phyloP scores from a whole-genome alignment of 306 rosid genomes.

The Fagus crenata region DNA sequence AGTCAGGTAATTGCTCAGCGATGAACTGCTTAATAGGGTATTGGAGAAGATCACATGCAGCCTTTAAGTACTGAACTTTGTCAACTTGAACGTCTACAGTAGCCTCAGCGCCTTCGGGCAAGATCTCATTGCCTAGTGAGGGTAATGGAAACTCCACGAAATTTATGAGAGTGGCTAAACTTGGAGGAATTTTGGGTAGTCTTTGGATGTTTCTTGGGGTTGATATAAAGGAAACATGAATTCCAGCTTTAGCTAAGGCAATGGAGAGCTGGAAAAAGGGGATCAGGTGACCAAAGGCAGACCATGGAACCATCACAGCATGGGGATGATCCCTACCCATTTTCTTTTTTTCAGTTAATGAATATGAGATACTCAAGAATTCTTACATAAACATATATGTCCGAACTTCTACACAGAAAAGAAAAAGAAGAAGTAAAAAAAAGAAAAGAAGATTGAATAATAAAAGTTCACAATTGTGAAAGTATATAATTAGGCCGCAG shows the following conservation, averaged over 20 bases:
- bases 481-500: too few species aligned
- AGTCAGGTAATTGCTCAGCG: conserved; percentile 23
- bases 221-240: conserved; percentile 28
- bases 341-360: not conserved
- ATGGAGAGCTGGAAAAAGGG: conserved; percentile 34
- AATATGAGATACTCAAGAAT: too few species aligned
- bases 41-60: conserved; percentile 24
- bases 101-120: conserved; percentile 41
- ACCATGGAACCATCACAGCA: conserved; percentile 35
- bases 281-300: conserved; percentile 36
- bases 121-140: conserved; percentile 5
- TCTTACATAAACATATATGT: too few species aligned
- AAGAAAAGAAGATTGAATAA: too few species aligned
- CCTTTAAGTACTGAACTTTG: conserved; percentile 4
- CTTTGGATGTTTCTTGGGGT: conserved; percentile 37
- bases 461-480: too few species aligned
- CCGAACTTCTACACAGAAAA: too few species aligned
- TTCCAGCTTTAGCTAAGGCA: conserved; percentile 36
- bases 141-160: conserved; percentile 29
- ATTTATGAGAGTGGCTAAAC: conserved; percentile 10
- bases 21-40: conserved; percentile 5
- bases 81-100: conserved; percentile 23
- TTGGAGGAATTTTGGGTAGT: conserved; percentile 32
- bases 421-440: too few species aligned
- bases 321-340: conserved; percentile 28